Evolutionary conservation across 768 basidiomycete genomes (phyloP).

Genomic region (Boletus speciosus): DNA sequence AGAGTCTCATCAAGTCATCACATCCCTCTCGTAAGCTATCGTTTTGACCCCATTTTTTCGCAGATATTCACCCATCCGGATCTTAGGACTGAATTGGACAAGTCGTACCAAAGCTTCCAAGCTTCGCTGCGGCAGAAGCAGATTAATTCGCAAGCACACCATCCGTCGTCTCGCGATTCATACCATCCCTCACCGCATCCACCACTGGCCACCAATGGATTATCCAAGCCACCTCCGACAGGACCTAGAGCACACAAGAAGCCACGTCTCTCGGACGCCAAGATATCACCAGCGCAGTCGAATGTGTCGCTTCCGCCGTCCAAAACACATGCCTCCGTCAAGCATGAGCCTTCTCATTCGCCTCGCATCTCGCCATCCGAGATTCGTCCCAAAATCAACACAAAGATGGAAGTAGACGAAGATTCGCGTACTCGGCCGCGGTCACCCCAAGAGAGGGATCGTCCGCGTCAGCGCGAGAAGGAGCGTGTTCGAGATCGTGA

Average conservation of each 20-base stretch:
- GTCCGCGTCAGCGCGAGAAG: conserved; percentile 36
- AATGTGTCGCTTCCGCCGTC: conserved; percentile 28
- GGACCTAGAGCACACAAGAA: conserved; percentile 82
- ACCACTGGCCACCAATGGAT: conserved; percentile 31
- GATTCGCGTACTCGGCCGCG: conserved; percentile 43
- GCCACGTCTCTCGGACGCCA: conserved; percentile 61
- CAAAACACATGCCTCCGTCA: conserved; percentile 19
- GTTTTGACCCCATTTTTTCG: conserved; percentile 1
- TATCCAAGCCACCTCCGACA: conserved; percentile 62
- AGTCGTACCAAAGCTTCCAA: conserved; percentile 64
- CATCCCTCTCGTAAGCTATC: conserved; percentile 63
- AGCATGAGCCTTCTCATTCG: conserved; percentile 30
- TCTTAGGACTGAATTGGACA: conserved; percentile 69
- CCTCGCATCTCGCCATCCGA: conserved; percentile 30
- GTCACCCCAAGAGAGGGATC: conserved; percentile 41
- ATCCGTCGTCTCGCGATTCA: conserved; percentile 42
- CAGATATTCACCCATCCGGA: conserved; percentile 16
- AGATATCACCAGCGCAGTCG: conserved; percentile 33
- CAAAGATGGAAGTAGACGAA: conserved; percentile 58
- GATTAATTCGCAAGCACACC: conserved; percentile 25
- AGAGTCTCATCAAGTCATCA: conserved; percentile 79
- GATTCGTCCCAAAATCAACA: conserved; percentile 23
- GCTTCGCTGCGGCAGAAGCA: conserved; percentile 41
- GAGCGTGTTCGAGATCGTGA: conserved; percentile 37
- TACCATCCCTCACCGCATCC: conserved; percentile 37